A percentile compares a stretch with the other conserved stretches of the same genome.
Evolutionary conservation across 805 yeast species (phyloP).

Genomic region (Metahyphopichia silvanorum): DNA sequence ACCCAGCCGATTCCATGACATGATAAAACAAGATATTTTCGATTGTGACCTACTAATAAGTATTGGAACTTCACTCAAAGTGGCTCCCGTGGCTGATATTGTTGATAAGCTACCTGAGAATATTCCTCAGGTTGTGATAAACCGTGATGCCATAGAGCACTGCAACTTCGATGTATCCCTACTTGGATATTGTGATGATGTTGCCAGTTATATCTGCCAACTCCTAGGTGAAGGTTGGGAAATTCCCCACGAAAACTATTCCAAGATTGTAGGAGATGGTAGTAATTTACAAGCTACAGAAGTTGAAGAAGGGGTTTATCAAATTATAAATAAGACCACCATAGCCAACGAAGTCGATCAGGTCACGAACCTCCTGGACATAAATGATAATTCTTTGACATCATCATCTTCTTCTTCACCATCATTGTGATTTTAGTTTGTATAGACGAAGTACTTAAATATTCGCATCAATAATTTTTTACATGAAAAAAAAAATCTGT

Average conservation of each 20-base stretch:
- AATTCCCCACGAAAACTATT: slow-evolving; percentile 26
- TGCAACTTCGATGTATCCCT: slow-evolving; percentile 38
- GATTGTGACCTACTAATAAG: slow-evolving; percentile 77
- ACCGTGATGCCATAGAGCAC: slow-evolving; percentile 33
- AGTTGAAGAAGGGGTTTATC: slow-evolving; percentile 8
- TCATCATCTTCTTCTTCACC: too few relatives aligned
- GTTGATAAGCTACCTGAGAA: slow-evolving; percentile 28
- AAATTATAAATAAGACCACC: not conserved
- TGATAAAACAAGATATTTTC: slow-evolving; percentile 48
- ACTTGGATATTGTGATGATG: slow-evolving; percentile 41
- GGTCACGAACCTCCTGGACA: too few relatives aligned
- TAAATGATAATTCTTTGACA: too few relatives aligned
- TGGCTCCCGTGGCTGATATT: slow-evolving; percentile 46
- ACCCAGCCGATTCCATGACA: slow-evolving; percentile 37
- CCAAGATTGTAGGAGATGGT: slow-evolving; percentile 12
- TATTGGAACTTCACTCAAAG: slow-evolving; percentile 82
- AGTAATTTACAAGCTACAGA: slow-evolving; percentile 8
- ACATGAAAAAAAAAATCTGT: too few relatives aligned
- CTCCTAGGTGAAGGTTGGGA: slow-evolving; percentile 29
- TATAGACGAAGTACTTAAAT: too few relatives aligned
- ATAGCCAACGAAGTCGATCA: not conserved
- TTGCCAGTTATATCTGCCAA: slow-evolving; percentile 30
- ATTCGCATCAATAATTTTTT: too few relatives aligned
- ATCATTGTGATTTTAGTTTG: too few relatives aligned
- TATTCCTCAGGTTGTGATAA: slow-evolving; percentile 38